These are phyloP conservation scores for Cercophora sp. DNA, from an alignment of 495 filamentous ascomycete genomes.

Conservation along the genomic window DNA sequence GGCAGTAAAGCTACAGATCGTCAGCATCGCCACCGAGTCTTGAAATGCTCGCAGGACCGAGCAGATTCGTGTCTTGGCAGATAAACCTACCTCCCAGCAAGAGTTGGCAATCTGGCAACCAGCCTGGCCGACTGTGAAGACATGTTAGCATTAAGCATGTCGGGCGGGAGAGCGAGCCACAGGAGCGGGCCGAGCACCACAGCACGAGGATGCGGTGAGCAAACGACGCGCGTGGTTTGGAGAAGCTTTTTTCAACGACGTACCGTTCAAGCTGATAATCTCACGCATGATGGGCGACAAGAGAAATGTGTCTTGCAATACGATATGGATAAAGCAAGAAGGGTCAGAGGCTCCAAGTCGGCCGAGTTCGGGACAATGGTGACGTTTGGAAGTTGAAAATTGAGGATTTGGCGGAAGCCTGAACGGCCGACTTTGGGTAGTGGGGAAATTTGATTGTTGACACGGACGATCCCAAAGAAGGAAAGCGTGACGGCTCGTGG, in stretches of 20 bases:
- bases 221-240: constrained; percentile 28
- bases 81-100: constrained; percentile 92
- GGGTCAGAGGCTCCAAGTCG: constrained; percentile 12
- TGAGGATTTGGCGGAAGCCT: constrained; percentile 31
- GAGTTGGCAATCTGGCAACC: constrained; percentile 99
- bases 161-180: not conserved
- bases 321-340: constrained; percentile 19
- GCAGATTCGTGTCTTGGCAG: not conserved
- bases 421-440: constrained; percentile 24
- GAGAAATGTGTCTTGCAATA: constrained; percentile 13
- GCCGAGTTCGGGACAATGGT: constrained; percentile 18
- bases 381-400: constrained; percentile 31
- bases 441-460: constrained; percentile 40
- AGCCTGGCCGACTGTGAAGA: constrained; percentile 92
- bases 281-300: constrained; percentile 81
- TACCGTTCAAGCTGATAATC: constrained; percentile 99
- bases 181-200: constrained; percentile 9
- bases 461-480: constrained; percentile 26
- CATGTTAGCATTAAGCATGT: constrained; percentile 33
- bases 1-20: constrained; percentile 83
- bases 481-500: constrained; percentile 25
- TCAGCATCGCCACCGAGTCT: constrained; percentile 16
- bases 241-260: constrained; percentile 35
- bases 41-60: not conserved
- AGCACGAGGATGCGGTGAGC: constrained; percentile 27